A percentile compares a stretch with the other conserved stretches of the same genome.
Conservation (phyloP, 106 monocot species). For the Cymbidium sinense region DNA sequence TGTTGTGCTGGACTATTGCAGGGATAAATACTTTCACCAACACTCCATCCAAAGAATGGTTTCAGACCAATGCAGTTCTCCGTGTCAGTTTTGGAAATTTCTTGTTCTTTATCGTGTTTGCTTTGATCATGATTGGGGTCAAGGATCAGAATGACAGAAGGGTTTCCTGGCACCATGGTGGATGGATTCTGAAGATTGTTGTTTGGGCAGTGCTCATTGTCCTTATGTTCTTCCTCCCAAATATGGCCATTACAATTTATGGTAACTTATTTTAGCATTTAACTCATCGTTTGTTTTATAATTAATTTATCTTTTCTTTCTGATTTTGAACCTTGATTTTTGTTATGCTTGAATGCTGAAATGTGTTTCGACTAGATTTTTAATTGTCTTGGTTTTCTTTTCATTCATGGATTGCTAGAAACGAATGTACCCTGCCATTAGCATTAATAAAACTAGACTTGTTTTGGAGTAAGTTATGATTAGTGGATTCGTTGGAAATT, state of each 20-base stretch:
- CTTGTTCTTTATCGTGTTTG: slow-evolving; percentile 73
- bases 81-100: slow-evolving; percentile 94
- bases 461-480: neutral
- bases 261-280: slow-evolving; percentile 35
- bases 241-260: slow-evolving; percentile 63
- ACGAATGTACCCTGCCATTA: neutral
- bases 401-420: neutral
- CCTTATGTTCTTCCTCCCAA: slow-evolving; percentile 91
- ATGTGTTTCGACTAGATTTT: neutral
- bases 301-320: neutral
- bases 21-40: slow-evolving; percentile 83
- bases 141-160: slow-evolving; percentile 90
- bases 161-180: slow-evolving; percentile 92
- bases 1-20: slow-evolving; percentile 19
- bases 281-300: neutral
- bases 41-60: slow-evolving; percentile 89
- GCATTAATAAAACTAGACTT: neutral
- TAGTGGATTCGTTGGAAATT: neutral
- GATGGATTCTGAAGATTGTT: slow-evolving; percentile 72
- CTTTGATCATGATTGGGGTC: slow-evolving; percentile 86
- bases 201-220: slow-evolving; percentile 63
- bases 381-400: neutral
- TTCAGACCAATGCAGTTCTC: slow-evolving; percentile 75
- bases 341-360: neutral
- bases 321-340: neutral